These are phyloP conservation scores for Oropetium thomaeum DNA, from an alignment of 176 grass and related monocot species.

Conservation along the genomic window DNA sequence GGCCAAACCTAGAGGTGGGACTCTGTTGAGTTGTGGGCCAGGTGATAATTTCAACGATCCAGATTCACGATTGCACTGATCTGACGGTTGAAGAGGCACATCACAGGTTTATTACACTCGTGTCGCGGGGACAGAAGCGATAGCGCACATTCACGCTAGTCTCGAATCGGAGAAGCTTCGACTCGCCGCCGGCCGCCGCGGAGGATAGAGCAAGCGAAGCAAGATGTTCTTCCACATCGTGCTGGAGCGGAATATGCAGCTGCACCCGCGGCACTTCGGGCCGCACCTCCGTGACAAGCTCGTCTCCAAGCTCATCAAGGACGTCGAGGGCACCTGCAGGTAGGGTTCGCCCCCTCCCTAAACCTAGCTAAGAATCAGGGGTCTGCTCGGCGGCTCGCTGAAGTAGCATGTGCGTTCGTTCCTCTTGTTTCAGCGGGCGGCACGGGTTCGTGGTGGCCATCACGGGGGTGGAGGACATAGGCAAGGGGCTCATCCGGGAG, in stretches of 20 bases:
- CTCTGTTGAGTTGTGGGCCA: no score
- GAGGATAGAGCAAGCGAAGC: not conserved
- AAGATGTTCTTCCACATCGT: constrained; percentile 98
- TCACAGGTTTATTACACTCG: not conserved
- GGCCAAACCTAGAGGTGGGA: not conserved
- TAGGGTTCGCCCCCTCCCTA: constrained; percentile 16
- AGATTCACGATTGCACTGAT: not conserved
- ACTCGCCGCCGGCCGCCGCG: constrained; percentile 16
- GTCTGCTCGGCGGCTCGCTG: not conserved
- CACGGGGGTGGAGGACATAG: constrained; percentile 93
- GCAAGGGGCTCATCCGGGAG: constrained; percentile 93
- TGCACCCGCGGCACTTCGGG: constrained; percentile 93
- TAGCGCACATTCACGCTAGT: not conserved
- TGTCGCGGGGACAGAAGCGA: not conserved
- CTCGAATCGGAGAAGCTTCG: constrained; percentile 5
- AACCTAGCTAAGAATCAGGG: constrained; percentile 6
- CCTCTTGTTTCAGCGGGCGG: constrained; percentile 49
- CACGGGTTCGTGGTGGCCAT: constrained; percentile 99
- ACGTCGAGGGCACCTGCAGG: constrained; percentile 98
- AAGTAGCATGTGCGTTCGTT: not conserved
- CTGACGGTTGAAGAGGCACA: not conserved
- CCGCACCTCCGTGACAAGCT: constrained; percentile 95
- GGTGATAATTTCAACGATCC: not conserved
- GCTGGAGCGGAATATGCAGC: constrained; percentile 96
- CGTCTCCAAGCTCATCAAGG: constrained; percentile 97